These are phyloP conservation scores for Domatiomyces catenatus DNA, from an alignment of 2,329 filamentous ascomycete species.

Conservation along the genomic window DNA sequence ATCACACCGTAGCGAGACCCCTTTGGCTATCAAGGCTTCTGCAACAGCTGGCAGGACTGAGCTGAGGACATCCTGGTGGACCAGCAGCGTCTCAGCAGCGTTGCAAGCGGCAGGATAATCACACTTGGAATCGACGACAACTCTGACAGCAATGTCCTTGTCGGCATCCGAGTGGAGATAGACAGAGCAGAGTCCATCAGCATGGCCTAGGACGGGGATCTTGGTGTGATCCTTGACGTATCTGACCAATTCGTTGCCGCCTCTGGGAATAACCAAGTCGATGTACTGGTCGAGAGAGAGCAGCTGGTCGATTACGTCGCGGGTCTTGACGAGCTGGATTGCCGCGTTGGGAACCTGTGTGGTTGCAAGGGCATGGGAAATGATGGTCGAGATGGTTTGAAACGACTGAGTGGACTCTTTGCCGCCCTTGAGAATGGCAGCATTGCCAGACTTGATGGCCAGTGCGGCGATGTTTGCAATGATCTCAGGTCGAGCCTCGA, in stretches of 20 bases:
- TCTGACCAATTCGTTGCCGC: slow-evolving; percentile 75
- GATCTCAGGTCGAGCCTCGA: slow-evolving; percentile 92
- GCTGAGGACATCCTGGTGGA: slow-evolving; percentile 55
- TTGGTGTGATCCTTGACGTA: slow-evolving; percentile 82
- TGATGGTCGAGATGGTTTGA: slow-evolving; percentile 70
- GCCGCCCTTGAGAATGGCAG: slow-evolving; percentile 90
- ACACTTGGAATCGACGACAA: slow-evolving; percentile 82
- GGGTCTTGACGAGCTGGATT: slow-evolving; percentile 84
- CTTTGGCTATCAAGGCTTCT: slow-evolving; percentile 56
- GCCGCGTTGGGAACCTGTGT: slow-evolving; percentile 71
- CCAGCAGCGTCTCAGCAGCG: slow-evolving; percentile 76
- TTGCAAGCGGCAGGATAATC: slow-evolving; percentile 95
- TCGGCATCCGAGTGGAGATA: slow-evolving; percentile 74
- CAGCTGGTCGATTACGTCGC: slow-evolving; percentile 80
- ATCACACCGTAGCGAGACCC: slow-evolving; percentile 75
- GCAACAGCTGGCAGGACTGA: slow-evolving; percentile 58
- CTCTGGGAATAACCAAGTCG: slow-evolving; percentile 86
- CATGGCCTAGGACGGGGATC: slow-evolving; percentile 91
- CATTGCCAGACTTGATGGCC: slow-evolving; percentile 92
- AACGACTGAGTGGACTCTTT: slow-evolving; percentile 96
- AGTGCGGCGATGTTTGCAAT: slow-evolving; percentile 95
- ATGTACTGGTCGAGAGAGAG: slow-evolving; percentile 73
- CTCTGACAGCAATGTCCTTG: slow-evolving; percentile 51
- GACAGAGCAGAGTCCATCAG: slow-evolving; percentile 78
- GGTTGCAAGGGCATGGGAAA: slow-evolving; percentile 57